Percentiles rank a stretch among this genome's conserved stretches.
Evolutionary conservation across 2,329 filamentous ascomycete species (phyloP).

Genomic region (Penicillium nordicum): DNA sequence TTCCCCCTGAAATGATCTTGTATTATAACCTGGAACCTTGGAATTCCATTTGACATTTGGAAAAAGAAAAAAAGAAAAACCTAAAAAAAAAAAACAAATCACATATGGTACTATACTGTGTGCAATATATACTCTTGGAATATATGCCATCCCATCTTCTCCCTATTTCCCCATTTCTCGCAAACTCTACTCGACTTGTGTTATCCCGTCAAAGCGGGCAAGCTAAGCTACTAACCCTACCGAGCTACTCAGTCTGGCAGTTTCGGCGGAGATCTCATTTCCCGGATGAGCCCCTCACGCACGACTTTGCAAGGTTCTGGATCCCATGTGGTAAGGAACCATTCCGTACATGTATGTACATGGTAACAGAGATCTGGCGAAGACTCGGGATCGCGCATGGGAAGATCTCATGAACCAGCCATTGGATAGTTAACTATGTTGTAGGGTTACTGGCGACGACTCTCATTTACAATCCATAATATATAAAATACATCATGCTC

Average conservation of each 20-base stretch:
- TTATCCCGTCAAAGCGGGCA: not conserved
- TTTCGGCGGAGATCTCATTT: constrained; percentile 3
- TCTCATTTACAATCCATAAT: not conserved
- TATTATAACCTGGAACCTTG: no score
- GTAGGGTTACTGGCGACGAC: not conserved
- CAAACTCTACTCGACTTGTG: not conserved
- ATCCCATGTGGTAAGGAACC: not conserved
- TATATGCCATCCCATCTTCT: not conserved
- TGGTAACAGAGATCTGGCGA: not conserved
- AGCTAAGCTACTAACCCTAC: not conserved
- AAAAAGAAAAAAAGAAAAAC: no score
- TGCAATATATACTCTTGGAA: no score
- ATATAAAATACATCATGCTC: not conserved
- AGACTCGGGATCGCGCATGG: not conserved
- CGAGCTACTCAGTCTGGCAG: constrained; percentile 5
- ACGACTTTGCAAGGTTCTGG: not conserved
- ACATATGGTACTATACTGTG: no score
- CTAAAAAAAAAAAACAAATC: no score
- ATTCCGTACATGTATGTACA: not conserved
- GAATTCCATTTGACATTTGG: no score
- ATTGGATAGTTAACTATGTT: not conserved
- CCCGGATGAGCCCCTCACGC: not conserved
- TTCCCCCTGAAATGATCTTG: not conserved
- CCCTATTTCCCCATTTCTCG: not conserved
- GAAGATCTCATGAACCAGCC: not conserved